Base-by-base conservation (phyloP, 2,329 filamentous ascomycete species). In the Teratosphaeria viscida region DNA sequence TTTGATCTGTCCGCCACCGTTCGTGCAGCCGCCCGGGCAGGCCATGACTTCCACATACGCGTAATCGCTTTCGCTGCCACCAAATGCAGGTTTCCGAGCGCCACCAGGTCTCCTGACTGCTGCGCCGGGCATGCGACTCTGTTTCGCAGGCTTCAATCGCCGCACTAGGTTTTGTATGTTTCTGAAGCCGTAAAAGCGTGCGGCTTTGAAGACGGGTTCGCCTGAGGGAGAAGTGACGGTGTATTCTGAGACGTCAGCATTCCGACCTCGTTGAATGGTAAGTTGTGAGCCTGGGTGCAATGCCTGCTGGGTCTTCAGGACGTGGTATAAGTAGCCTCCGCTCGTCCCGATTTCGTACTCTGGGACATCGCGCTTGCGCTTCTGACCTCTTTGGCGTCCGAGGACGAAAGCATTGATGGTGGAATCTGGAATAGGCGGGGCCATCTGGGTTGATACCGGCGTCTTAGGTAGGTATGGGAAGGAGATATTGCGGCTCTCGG, bases 31-130 rank as follows among this genome's bases (percentile, higher is more conserved):
- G n/a, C 94, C 94, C 0, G 94, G 94, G 73, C 94, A 99, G 14
- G 94, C 94, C 94, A 99, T 99, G 60, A 99, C 94, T 75, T 99
- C 94, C 32, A 97, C 89, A 74, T 95, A 97, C n/a, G 88, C 82
- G 72, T 92, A 92, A 39, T 96, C 90, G 63, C 62, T 68, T 47
- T 69, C 70, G 29, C 68, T 65, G 53, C 65, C 71, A 39, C 65
- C 66, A 5, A 76, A 74, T 19, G 74, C 71, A 19, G 77, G 68
- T 58, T 63, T 62, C 23, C 67, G 62, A 19, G 72, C 57, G 6
- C 76, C 82, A 16, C 73, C 77, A 5, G 78, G 79, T 62, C 78
- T 81, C 0, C 82, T 80, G 27, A 54, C 27, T 62, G 80, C 86
- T 2, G 85, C 89, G 1, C 90, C 91, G 1, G 91, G 90, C 78